These are phyloP conservation scores for Ceratocystis destructans DNA, from an alignment of 2,329 filamentous ascomycete species.

Conservation along the genomic window DNA sequence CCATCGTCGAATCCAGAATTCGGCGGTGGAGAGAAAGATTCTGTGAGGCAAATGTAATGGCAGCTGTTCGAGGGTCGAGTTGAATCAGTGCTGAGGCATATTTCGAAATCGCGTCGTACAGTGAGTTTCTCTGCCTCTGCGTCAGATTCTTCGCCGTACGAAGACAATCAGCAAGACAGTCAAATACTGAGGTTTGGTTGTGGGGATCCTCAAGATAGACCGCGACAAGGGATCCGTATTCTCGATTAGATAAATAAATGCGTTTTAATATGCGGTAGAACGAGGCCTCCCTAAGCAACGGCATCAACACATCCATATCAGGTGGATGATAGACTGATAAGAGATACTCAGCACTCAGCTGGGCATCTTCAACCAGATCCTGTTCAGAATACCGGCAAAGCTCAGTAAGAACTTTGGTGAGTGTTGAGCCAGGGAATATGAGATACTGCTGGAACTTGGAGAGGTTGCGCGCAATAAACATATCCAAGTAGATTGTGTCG, in stretches of 20 bases:
- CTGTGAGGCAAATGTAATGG: conserved; percentile 49
- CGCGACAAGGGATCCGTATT: conserved; percentile 64
- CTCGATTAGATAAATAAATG: conserved; percentile 64
- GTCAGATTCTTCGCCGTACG: conserved; percentile 44
- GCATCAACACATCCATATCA: conserved; percentile 61
- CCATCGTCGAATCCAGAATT: conserved; percentile 42
- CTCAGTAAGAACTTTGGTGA: conserved; percentile 67
- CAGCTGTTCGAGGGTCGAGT: conserved; percentile 52
- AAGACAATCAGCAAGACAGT: conserved; percentile 63
- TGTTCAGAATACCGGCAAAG: conserved; percentile 72
- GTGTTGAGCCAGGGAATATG: conserved; percentile 69
- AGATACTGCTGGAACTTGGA: conserved; percentile 96
- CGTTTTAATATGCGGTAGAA: conserved; percentile 90
- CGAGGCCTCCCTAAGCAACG: conserved; percentile 60
- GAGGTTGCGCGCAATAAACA: conserved; percentile 93
- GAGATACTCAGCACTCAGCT: conserved; percentile 92
- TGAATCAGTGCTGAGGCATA: conserved; percentile 53
- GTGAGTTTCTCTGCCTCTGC: conserved; percentile 57
- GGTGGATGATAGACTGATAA: conserved; percentile 87
- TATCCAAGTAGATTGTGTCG: conserved; percentile 90
- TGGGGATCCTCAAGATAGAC: conserved; percentile 76
- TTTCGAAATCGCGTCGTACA: conserved; percentile 51
- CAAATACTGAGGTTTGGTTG: conserved; percentile 62
- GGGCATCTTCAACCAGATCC: conserved; percentile 80
- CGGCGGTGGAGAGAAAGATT: conserved; percentile 52